Base-by-base conservation (phyloP, 495 filamentous ascomycete species). In the Articulospora tetracladia region DNA sequence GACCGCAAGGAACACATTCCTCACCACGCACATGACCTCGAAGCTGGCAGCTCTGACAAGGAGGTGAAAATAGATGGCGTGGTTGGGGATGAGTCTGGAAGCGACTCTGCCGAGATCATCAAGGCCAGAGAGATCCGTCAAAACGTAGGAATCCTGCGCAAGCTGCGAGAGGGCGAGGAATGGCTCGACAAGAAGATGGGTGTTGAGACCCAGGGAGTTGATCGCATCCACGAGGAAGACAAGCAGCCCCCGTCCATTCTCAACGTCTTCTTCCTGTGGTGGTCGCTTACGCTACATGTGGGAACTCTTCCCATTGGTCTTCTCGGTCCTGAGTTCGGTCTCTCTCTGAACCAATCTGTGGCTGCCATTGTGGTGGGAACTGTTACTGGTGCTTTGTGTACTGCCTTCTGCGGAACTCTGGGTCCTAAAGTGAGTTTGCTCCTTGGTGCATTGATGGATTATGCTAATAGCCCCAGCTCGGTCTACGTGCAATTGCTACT, bases 401-500 rank as follows among this genome's bases (percentile, higher is more conserved):
- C 65, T 27, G 2, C 58, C 22, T 64, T 52, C 22, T 47, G 28
- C 24, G 62, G 65, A 20, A 67, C 58, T 47, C 58, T 67, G 47
- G 65, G 65, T 50, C 65, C 65, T 15, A 67, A 59, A 54, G 64
- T 67, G 57, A 47, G 56, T 30, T 22, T 47, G 2, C 15, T 32
- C n/a, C 19, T 17, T 19, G 4, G 12, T 36, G 23, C 0, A 2
- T n/a, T 4, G 2, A 55, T 32, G 30, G 30, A 28, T 32, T 25
- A 8, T 28, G 3, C 58, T 54, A 24, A 51, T 36, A 47, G 49
- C 12, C 20, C 6, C 25, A 72, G 22, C 81, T 76, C 8, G 82
- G 83, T 28, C 73, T 84, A 2, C 76, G 80, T 44, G 77, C 82
- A 61, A 77, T 82, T 61, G 76, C 77, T 22, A 76, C 83, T 46